Evolutionary conservation across 2,329 filamentous ascomycete species (phyloP), one percentile per base, ranked within the genome.

Genomic region (Verticillium dahliae): DNA sequence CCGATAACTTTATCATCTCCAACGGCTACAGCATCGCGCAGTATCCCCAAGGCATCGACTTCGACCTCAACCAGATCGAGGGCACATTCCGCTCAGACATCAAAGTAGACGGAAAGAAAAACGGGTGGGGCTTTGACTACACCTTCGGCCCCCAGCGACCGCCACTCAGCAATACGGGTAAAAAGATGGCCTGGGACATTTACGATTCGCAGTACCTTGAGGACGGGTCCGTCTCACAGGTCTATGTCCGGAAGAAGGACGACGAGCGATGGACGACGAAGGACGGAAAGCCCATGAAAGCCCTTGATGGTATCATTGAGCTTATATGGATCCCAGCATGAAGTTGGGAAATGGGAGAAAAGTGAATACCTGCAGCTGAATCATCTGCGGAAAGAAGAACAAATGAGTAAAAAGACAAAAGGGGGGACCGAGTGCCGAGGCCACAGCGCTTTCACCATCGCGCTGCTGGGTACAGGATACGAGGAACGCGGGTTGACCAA

Each of bases 1-100:
- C 67, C 52, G 77, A 80, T 65, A 72, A 74, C 66, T 81, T 78
- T 78, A 71, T 80, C 3, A 71, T 81, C 6, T 74, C 78, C 57
- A 80, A 80, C 62, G 79, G 82, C 1, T 85, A 85, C 66, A 57
- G 34, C n/a, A 11, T 57, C 10, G 55, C 55, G 2, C 55, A 56
- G 27, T 62, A 64, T 2, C 54, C 33, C 2, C 57, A 35, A 27
- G 34, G 50, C 34, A 38, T 56, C 22, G 50, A 34, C 50, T 55
- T 60, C 15, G 50, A 60, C 34, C 55, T 57, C 33, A 22, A 35
- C 27, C 55, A 57, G 55, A n/a, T 37, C 10, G 72, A 74, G 67
- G 66, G 67, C 7, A 74, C 72, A 1, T 74, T 74, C 56, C 62
- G 60, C 11, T 59, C 72, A 1, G 27, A 27, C 27, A 27, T 27